Percentiles rank a stretch among this genome's conserved stretches.
phyloP scores from a whole-genome alignment of 2,329 filamentous ascomycete genomes.

The Colletotrichum zoysiae region DNA sequence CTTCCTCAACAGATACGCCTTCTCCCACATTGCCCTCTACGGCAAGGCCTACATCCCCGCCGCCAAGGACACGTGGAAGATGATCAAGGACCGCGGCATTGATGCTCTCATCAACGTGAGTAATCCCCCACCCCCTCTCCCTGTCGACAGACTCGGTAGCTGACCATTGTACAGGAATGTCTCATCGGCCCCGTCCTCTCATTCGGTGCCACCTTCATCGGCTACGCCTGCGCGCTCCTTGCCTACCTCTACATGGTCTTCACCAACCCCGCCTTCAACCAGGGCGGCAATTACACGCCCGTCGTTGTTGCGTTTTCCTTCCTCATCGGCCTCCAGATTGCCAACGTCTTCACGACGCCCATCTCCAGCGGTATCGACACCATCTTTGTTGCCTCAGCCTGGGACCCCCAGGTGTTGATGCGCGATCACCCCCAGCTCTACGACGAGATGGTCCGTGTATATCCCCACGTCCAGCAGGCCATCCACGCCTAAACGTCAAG shows the following conservation, averaged over 20 bases:
- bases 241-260: constrained; percentile 89
- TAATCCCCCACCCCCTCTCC: not conserved
- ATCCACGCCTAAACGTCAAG: constrained; percentile 69
- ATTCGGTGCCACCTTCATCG: constrained; percentile 86
- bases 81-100: constrained; percentile 93
- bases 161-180: constrained; percentile 67
- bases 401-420: constrained; percentile 80
- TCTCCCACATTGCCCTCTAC: constrained; percentile 92
- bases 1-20: constrained; percentile 93
- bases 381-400: constrained; percentile 84
- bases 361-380: constrained; percentile 91
- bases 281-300: constrained; percentile 74
- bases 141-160: not conserved
- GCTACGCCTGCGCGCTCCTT: constrained; percentile 83
- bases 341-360: constrained; percentile 90
- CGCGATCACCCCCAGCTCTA: constrained; percentile 87
- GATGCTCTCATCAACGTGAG: constrained; percentile 84
- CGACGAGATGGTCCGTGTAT: constrained; percentile 81
- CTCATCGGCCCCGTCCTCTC: constrained; percentile 80
- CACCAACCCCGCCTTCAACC: constrained; percentile 84
- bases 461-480: constrained; percentile 84
- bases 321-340: constrained; percentile 89
- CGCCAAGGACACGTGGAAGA: constrained; percentile 89
- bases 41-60: constrained; percentile 89
- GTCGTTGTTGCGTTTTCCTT: constrained; percentile 89